Base-by-base conservation (phyloP, 2,329 filamentous ascomycete genomes). In the Mycosphaerelloides madeirae region DNA sequence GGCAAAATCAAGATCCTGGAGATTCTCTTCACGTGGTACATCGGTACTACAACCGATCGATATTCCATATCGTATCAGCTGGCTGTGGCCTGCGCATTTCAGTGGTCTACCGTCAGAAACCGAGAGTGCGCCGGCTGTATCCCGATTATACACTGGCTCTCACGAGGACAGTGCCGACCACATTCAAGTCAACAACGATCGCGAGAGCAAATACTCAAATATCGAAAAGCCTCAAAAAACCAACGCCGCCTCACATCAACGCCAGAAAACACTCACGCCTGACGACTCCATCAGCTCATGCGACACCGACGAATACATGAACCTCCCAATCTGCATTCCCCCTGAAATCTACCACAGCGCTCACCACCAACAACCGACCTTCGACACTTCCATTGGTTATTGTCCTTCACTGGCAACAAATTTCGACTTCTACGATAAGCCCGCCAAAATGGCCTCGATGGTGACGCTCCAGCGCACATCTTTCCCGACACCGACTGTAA, bases 221-320 rank as follows among this genome's bases (percentile, higher is more conserved):
- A n/a, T n/a, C n/a, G n/a, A n/a, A n/a, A n/a, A n/a, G n/a, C n/a
- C n/a, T n/a, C n/a, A n/a, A n/a, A n/a, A n/a, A n/a, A n/a, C n/a
- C n/a, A n/a, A n/a, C n/a, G n/a, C n/a, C n/a, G n/a, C n/a, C n/a
- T n/a, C n/a, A n/a, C n/a, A n/a, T n/a, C n/a, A n/a, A n/a, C n/a
- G n/a, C n/a, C n/a, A n/a, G n/a, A n/a, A 39, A 14, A 39, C 37
- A 5, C 3, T 39, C 8, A 9, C n/a, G 14, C 37, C 37, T 3
- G 25, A 18, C 11, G 37, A 39, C 37, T 39, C 37, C 22, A 39
- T 39, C 37, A 39, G 37, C 22, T 16, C 16, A 12, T 33, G 31
- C 31, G n/a, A 12, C n/a, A 7, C n/a, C 7, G 16, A 15, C n/a
- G 13, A 33, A 15, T 15, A 7, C 6, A 15, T 33, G 7, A 15